phyloP scores from a whole-genome alignment of 2,329 filamentous ascomycete species.

The Scedosporium boydii region DNA sequence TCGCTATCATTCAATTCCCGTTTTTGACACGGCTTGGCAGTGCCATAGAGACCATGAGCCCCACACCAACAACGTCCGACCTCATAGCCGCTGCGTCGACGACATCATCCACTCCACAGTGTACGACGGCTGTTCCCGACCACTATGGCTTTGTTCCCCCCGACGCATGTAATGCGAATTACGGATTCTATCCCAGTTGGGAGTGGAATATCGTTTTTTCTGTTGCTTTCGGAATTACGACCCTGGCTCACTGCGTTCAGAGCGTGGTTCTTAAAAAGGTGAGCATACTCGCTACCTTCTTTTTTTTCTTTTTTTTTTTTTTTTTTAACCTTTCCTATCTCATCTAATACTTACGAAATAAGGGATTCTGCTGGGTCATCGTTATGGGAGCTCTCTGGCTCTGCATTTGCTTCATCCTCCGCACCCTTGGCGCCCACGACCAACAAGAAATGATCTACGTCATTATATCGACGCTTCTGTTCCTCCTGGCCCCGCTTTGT shows the following conservation, averaged over 20 bases:
- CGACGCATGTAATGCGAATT: slow-evolving; percentile 13
- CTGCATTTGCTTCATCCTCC: slow-evolving; percentile 18
- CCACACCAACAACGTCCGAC: neutral
- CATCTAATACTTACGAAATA: neutral
- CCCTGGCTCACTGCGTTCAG: slow-evolving; percentile 7
- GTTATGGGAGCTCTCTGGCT: slow-evolving; percentile 22
- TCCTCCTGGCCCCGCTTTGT: slow-evolving; percentile 8
- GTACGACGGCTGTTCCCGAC: slow-evolving; percentile 12
- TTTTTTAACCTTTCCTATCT: too few relatives aligned
- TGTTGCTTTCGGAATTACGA: slow-evolving; percentile 5
- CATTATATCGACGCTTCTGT: slow-evolving; percentile 10
- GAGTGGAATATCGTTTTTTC: slow-evolving; percentile 10
- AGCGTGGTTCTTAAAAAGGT: slow-evolving; percentile 10
- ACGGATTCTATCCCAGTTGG: slow-evolving; percentile 13
- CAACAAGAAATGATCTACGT: slow-evolving; percentile 14
- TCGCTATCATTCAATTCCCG: too few relatives aligned
- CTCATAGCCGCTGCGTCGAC: neutral
- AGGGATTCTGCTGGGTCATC: slow-evolving; percentile 21
- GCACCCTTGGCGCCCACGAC: slow-evolving; percentile 16
- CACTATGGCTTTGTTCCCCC: slow-evolving; percentile 13
- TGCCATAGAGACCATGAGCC: neutral
- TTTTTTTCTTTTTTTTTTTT: too few relatives aligned
- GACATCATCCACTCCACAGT: slow-evolving; percentile 3
- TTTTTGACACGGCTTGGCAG: too few relatives aligned
- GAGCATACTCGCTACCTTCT: neutral